A percentile compares a stretch with the other conserved stretches of the same genome.
Conservation (phyloP, 1,284 basidiomycete species). For the Moesziomyces parantarcticus region DNA sequence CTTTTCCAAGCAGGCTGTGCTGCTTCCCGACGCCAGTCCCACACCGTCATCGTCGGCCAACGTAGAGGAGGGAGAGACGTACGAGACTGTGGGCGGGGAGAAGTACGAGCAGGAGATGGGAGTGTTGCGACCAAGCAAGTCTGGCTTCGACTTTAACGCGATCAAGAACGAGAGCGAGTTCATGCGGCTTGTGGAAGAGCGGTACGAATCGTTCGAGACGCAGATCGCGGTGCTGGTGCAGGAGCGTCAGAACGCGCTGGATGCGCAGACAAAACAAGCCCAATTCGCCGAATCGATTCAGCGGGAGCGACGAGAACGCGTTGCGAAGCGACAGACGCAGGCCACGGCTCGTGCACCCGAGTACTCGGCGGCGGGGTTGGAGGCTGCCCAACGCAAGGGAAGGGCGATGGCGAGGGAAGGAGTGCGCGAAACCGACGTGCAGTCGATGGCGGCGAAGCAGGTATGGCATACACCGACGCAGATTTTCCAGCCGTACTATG, state of each 20-base stretch:
- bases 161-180: slow-evolving; percentile 81
- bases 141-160: slow-evolving; percentile 76
- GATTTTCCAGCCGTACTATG: slow-evolving; percentile 97
- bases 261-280: slow-evolving; percentile 6
- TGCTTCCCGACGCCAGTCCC: slow-evolving; percentile 48
- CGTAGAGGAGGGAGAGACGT: background rate
- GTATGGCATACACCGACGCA: slow-evolving; percentile 99
- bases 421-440: slow-evolving; percentile 60
- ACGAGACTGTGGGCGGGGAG: slow-evolving; percentile 14
- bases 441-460: slow-evolving; percentile 76
- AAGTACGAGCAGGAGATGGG: slow-evolving; percentile 33
- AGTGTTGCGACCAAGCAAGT: slow-evolving; percentile 19
- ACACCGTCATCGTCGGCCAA: background rate
- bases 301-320: background rate
- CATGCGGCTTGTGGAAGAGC: slow-evolving; percentile 80
- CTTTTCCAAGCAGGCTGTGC: slow-evolving; percentile 72
- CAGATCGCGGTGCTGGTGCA: slow-evolving; percentile 33
- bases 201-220: slow-evolving; percentile 68
- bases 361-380: slow-evolving; percentile 50
- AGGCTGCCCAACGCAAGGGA: slow-evolving; percentile 48
- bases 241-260: slow-evolving; percentile 6
- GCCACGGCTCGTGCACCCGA: background rate
- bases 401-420: slow-evolving; percentile 55
- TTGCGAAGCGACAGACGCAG: slow-evolving; percentile 1
- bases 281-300: background rate